Conservation (phyloP, 1,284 basidiomycete species). For the Melampsora medusae region DNA sequence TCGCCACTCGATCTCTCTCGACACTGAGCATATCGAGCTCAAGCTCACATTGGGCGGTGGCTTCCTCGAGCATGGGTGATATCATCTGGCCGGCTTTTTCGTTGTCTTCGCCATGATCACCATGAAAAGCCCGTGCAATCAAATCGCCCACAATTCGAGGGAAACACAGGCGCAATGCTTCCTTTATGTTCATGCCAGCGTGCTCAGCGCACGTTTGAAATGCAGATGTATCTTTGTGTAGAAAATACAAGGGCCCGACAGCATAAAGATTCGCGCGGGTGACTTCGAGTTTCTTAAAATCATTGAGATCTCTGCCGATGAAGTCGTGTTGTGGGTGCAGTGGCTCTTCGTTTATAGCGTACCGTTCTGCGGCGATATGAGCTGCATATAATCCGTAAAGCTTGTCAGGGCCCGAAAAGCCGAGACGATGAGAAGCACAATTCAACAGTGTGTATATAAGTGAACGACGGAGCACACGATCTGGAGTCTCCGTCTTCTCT, state of each 20-base stretch:
- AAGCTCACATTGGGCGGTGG: conserved; percentile 9
- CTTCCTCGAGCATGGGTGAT: conserved; percentile 4
- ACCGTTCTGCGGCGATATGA: conserved; percentile 60
- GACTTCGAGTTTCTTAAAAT: conserved; percentile 68
- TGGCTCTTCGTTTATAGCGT: conserved; percentile 4
- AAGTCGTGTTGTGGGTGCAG: conserved; percentile 49
- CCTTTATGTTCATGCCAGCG: conserved; percentile 19
- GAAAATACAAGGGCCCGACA: conserved; percentile 43
- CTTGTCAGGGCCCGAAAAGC: conserved; percentile 64
- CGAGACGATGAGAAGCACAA: conserved; percentile 68
- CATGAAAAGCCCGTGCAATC: conserved; percentile 31
- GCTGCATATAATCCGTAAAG: conserved; percentile 77
- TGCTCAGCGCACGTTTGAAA: conserved; percentile 18
- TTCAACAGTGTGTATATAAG: conserved; percentile 65
- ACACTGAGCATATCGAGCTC: conserved; percentile 20
- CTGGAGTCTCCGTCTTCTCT: conserved; percentile 36
- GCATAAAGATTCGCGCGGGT: conserved; percentile 65
- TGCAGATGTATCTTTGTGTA: not conserved
- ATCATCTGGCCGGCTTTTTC: conserved; percentile 13
- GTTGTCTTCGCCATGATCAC: not conserved
- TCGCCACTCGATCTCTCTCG: conserved; percentile 29
- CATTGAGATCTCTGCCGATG: conserved; percentile 62
- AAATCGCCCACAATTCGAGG: conserved; percentile 33
- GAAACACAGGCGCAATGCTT: conserved; percentile 20
- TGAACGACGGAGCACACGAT: conserved; percentile 62